phyloP scores from a whole-genome alignment of 2,329 filamentous ascomycete genomes.

The Trichoderma gracile region DNA sequence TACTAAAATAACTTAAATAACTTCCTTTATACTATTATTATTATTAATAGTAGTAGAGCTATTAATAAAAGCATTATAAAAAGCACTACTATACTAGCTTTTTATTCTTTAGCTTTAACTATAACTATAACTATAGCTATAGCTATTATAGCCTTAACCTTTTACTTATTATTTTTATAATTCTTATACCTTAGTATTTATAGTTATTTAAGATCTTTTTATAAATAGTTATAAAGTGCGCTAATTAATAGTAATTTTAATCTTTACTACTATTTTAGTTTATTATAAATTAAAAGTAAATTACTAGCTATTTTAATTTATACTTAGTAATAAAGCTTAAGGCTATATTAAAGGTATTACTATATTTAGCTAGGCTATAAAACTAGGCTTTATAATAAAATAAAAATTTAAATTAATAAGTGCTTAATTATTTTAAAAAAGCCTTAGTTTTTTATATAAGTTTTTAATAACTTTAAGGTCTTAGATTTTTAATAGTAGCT shows the following conservation, averaged over 20 bases:
- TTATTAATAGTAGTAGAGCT: too few relatives aligned
- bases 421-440: background rate
- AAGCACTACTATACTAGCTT: too few relatives aligned
- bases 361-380: background rate
- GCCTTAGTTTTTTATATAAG: background rate
- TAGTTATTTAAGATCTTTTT: background rate
- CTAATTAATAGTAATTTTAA: background rate
- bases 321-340: background rate
- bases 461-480: background rate
- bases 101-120: too few relatives aligned
- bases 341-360: background rate
- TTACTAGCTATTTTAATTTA: background rate
- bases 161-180: background rate
- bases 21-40: too few relatives aligned
- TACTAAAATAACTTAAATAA: too few relatives aligned
- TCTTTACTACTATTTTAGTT: background rate
- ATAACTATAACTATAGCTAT: too few relatives aligned
- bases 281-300: background rate
- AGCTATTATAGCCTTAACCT: too few relatives aligned
- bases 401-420: background rate
- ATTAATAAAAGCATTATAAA: too few relatives aligned
- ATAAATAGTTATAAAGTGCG: background rate
- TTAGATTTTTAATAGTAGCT: background rate
- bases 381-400: background rate
- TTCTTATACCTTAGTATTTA: background rate